Percentiles rank a stretch among this genome's conserved stretches.
phyloP scores from a whole-genome alignment of 208 protist genomes.

The Willaertia magna region DNA sequence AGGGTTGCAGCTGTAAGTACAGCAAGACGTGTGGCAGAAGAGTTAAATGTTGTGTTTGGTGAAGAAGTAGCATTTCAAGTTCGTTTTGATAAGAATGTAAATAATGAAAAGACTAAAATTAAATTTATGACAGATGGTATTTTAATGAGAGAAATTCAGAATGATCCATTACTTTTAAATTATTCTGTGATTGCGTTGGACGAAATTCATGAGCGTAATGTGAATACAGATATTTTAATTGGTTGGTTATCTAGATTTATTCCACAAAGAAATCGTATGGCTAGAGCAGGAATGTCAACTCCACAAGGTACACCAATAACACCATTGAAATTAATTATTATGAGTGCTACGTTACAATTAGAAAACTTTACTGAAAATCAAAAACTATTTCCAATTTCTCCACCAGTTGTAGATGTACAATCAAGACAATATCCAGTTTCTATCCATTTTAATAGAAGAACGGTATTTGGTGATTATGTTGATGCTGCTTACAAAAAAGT shows the following conservation, averaged over 20 bases:
- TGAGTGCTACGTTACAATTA: conserved; percentile 73
- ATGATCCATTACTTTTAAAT: not conserved
- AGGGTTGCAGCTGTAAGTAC: conserved; percentile 72
- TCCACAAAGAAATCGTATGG: conserved; percentile 34
- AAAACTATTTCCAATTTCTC: conserved; percentile 76
- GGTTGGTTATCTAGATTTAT: conserved; percentile 73
- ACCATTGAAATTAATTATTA: conserved; percentile 64
- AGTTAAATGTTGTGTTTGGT: conserved; percentile 25
- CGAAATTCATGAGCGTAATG: conserved; percentile 76
- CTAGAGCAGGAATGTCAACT: not conserved
- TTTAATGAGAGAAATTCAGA: conserved; percentile 25
- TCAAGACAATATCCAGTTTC: conserved; percentile 88
- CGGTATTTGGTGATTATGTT: conserved; percentile 78
- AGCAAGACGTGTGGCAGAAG: conserved; percentile 27
- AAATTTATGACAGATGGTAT: conserved; percentile 38
- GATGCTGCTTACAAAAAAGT: conserved; percentile 82
- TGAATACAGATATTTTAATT: conserved; percentile 77
- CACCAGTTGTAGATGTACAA: conserved; percentile 83
- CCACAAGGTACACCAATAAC: not conserved
- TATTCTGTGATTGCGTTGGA: conserved; percentile 77
- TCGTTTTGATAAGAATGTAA: conserved; percentile 23
- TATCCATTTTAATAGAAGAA: conserved; percentile 85
- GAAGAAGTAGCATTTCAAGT: conserved; percentile 32
- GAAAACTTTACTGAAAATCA: conserved; percentile 73
- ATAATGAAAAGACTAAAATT: not conserved